A percentile compares a stretch with the other conserved stretches of the same genome.
Conservation (phyloP, 805 yeast species). For the Kodamaea sagamina region DNA sequence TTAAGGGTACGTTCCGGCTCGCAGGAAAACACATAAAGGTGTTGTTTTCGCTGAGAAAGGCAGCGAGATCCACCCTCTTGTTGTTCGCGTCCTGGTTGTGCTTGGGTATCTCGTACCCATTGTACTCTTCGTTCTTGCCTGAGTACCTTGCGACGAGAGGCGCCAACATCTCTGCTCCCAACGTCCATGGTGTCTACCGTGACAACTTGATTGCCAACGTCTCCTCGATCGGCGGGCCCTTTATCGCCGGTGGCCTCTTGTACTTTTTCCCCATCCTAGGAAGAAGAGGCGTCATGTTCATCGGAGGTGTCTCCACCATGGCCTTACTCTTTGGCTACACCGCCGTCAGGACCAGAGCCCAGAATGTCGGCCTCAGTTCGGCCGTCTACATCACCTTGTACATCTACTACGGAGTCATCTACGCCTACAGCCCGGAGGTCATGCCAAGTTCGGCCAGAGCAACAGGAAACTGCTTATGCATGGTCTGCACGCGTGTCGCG, state of each 20-base stretch:
- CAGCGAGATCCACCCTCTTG: constrained; percentile 13
- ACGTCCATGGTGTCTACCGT: constrained; percentile 45
- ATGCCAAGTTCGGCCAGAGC: constrained; percentile 38
- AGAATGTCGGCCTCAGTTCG: constrained; percentile 22
- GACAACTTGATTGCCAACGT: constrained; percentile 50
- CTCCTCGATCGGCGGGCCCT: constrained; percentile 54
- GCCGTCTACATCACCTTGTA: constrained; percentile 22
- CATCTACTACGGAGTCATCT: constrained; percentile 32
- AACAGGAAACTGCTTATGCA: constrained; percentile 37
- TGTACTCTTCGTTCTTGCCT: constrained; percentile 56
- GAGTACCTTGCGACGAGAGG: constrained; percentile 42
- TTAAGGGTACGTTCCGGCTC: constrained; percentile 12
- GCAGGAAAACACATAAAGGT: constrained; percentile 13
- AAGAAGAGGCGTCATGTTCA: constrained; percentile 21
- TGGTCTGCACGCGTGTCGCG: constrained; percentile 33
- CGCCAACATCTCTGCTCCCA: constrained; percentile 43
- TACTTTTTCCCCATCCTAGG: constrained; percentile 20
- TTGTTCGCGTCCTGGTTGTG: constrained; percentile 26
- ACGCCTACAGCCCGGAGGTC: constrained; percentile 39
- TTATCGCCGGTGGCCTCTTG: constrained; percentile 46
- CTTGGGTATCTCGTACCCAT: constrained; percentile 57
- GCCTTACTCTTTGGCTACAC: constrained; percentile 26
- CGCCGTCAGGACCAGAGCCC: constrained; percentile 19
- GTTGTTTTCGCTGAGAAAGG: constrained; percentile 16
- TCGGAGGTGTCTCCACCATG: constrained; percentile 24